Base-by-base conservation (phyloP, 495 filamentous ascomycete species). In the Aspergillus egyptiacus region DNA sequence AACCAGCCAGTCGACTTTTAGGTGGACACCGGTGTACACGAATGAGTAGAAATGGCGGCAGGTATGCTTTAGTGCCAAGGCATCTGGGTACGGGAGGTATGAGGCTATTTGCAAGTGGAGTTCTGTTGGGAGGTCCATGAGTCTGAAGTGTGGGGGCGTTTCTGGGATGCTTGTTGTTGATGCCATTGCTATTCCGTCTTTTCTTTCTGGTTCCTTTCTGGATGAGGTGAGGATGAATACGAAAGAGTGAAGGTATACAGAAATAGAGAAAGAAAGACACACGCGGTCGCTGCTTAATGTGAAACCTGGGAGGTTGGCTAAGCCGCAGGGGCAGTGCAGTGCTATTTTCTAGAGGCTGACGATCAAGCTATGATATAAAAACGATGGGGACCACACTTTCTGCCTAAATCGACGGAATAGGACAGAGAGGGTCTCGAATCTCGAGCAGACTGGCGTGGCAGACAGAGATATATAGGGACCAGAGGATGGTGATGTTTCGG, bases 61-160 rank as follows among this genome's bases (percentile, higher is more conserved):
- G 22, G 74, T 78, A 59, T 85, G 81, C 52, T 85, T 85, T 17
- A 87, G 67, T 1, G 90, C 70, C 69, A 88, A 57, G 71, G 84
- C 62, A 84, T 91, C 69, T 58, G 90, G 63, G 69, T 86, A 58
- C 65, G 86, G 51, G 83, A 96, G 68, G 78, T 89, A 53, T 62
- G 87, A 56, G 81, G 90, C 72, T 77, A 96, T 77, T 80, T 91
- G 56, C 60, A 82, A 23, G 73, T 85, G 83, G 22, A 87, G 73
- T 57, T 87, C 83, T 18, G 79, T 70, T 2, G 83, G 83, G 8
- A 87, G 71, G 33, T 56, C 48, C 61, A 68, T 66, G 1, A 77
- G 54, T 6, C 28, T 47, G 20, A 44, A 23, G 2, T 33, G 45
- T 6, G 48, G 17, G 11, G 35, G 45, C 15, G 18, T 14, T 24